phyloP scores from a whole-genome alignment of 225 moss, liverwort and hornwort genomes.

The Polytrichum formosum region DNA sequence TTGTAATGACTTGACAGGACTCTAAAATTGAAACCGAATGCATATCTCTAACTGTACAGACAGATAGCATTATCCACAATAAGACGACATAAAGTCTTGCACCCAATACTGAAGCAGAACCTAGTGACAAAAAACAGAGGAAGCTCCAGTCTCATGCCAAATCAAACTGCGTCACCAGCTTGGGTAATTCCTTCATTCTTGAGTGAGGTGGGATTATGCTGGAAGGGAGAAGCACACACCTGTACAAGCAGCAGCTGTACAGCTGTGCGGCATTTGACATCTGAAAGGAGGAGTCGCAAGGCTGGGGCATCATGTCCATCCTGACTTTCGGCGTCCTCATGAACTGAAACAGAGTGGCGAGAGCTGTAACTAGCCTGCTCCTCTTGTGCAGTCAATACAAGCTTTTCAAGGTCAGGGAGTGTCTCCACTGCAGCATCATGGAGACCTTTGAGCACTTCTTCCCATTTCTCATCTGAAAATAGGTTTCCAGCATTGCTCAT shows the following conservation, averaged over 20 bases:
- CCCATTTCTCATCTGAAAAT: constrained; percentile 90
- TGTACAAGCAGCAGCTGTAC: constrained; percentile 94
- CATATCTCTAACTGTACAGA: no score
- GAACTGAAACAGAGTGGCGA: constrained; percentile 43
- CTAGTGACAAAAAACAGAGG: no score
- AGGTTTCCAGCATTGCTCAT: constrained; percentile 89
- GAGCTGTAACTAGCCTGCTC: constrained; percentile 34
- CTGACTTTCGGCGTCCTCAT: constrained; percentile 46
- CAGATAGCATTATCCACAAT: no score
- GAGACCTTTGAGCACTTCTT: constrained; percentile 74
- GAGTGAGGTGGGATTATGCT: no score
- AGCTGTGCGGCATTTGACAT: constrained; percentile 89
- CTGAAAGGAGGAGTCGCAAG: constrained; percentile 69
- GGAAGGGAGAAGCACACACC: constrained; percentile 33
- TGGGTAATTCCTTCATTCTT: no score
- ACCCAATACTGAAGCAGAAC: no score
- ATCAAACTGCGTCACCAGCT: no score
- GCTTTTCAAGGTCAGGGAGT: constrained; percentile 79
- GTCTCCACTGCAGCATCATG: constrained; percentile 84
- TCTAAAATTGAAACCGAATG: no score
- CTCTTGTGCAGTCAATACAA: constrained; percentile 70
- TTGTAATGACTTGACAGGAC: no score
- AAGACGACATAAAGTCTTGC: no score
- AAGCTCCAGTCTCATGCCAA: no score
- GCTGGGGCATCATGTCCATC: constrained; percentile 70